Conservation (phyloP, 805 yeast species). For the Saccharomycopsis malanga region DNA sequence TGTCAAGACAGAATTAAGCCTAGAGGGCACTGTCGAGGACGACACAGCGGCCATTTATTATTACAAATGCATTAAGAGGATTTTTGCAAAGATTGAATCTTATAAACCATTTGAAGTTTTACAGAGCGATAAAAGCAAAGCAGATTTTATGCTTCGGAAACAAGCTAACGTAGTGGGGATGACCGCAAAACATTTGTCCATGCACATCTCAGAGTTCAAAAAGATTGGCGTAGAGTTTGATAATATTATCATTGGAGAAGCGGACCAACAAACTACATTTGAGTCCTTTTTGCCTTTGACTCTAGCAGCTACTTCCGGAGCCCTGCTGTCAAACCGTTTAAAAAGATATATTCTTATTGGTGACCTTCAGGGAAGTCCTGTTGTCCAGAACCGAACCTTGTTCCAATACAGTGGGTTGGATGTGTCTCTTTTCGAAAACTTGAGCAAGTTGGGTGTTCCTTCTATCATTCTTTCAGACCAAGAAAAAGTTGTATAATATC, state of each 20-base stretch:
- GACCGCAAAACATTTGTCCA: conserved; percentile 25
- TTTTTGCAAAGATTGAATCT: conserved; percentile 25
- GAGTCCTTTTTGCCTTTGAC: conserved; percentile 28
- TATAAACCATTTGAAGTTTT: conserved; percentile 30
- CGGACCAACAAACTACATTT: conserved; percentile 28
- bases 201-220: conserved; percentile 22
- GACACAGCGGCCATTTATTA: conserved; percentile 13
- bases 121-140: conserved; percentile 21
- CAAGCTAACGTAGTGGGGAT: conserved; percentile 28
- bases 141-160: conserved; percentile 24
- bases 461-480: conserved; percentile 24
- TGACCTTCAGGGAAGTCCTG: conserved; percentile 27
- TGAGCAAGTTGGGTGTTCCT: conserved; percentile 26
- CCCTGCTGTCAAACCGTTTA: background rate
- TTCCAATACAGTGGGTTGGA: conserved; percentile 22
- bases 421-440: conserved; percentile 26
- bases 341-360: conserved; percentile 8
- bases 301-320: conserved; percentile 1
- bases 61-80: conserved; percentile 22
- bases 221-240: conserved; percentile 26
- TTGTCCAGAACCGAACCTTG: conserved; percentile 22
- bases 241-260: conserved; percentile 29
- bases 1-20: background rate
- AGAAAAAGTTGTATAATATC: too few species aligned
- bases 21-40: background rate